Base-by-base conservation (phyloP, 305 asterid species). In the Solanum aculeatissimum region DNA sequence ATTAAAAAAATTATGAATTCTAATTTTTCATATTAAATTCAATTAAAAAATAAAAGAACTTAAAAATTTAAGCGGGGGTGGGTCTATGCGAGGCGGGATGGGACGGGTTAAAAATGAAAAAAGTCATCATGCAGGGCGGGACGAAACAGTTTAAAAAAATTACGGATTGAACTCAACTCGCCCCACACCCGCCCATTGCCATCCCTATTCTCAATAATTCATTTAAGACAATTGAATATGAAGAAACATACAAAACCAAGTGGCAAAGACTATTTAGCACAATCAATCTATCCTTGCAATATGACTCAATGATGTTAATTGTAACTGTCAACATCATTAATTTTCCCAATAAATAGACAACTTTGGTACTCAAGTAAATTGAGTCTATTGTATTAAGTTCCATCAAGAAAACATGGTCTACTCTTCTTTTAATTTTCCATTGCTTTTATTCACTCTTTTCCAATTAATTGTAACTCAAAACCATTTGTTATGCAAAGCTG, bases 281-380 rank as follows among this genome's bases (percentile, higher is more conserved):
- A 23, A 18, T 68, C 18, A 38, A 38, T 38, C 51, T 38, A 66
- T 16, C 3, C 12, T 15, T 32, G 25, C 11, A 18, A 2, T 54
- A 54, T 54, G 12, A 7, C 14, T 19, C 47, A 66, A 66, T 9
- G 7, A 2, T 40, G 3, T 42, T n/a, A 70, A 70, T 40, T 19
- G 0, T 12, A 70, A 5, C 32, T 40, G 53, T 40, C 54, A 70
- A 32, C 54, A 70, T 70, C 35, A 42, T 6, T 19, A 5, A n/a
- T 38, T n/a, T 70, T 70, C 53, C 78, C 19, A 19, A 70, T 70
- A 40, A 70, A 70, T 70, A 19, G 53, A 70, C 75, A 16, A 35
- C 6, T 19, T 40, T 19, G 53, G 25, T 40, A 40, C 54, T n/a
- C 53, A 69, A 69, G 1, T 63, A 70, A 29, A 29, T 65, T 65